Evolutionary conservation across 805 yeast genomes (phyloP).

Genomic region (Clavispora carvajalis): DNA sequence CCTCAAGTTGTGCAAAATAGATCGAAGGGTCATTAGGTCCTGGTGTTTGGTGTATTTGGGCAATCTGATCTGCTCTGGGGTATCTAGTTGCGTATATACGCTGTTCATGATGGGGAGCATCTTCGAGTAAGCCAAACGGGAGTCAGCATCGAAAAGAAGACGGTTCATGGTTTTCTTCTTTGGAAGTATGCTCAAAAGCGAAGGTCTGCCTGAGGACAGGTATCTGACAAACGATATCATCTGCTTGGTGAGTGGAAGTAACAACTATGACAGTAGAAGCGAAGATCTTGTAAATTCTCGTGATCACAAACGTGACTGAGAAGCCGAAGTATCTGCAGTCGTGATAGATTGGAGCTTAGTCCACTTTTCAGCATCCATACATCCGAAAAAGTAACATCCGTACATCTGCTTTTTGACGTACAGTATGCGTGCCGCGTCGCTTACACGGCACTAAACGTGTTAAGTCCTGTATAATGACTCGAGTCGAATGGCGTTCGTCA

Average conservation of each 20-base stretch:
- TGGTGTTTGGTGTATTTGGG: conserved; percentile 47
- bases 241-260: too few species aligned
- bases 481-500: too few species aligned
- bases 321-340: too few species aligned
- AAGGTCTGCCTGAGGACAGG: conserved; percentile 18
- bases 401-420: too few species aligned
- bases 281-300: not conserved
- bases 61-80: conserved; percentile 29
- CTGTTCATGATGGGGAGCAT: conserved; percentile 49
- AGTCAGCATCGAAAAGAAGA: conserved; percentile 62
- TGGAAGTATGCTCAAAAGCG: conserved; percentile 43
- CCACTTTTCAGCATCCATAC: too few species aligned
- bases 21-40: conserved; percentile 66
- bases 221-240: not conserved
- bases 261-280: not conserved
- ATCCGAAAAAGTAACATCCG: too few species aligned
- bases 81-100: conserved; percentile 45
- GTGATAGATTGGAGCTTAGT: too few species aligned
- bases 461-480: too few species aligned
- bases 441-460: too few species aligned
- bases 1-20: conserved; percentile 58
- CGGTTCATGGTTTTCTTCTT: conserved; percentile 51
- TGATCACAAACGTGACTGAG: too few species aligned
- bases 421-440: too few species aligned
- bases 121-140: conserved; percentile 48